A percentile compares a stretch with the other conserved stretches of the same genome.
Conservation (phyloP, 768 basidiomycete species). For the Atractiella rhizophila region DNA sequence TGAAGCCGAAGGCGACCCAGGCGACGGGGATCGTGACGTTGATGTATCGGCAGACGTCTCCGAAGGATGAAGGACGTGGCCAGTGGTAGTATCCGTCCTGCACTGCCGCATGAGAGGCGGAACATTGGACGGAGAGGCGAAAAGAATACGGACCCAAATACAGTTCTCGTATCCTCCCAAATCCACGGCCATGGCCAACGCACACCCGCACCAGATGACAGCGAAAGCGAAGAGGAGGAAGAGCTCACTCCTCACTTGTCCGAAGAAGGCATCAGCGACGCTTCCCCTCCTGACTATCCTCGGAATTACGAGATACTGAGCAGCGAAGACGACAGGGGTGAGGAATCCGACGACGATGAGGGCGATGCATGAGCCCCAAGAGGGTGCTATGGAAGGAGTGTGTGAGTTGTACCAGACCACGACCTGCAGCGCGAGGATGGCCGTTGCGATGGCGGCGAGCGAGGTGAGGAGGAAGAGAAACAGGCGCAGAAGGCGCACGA, state of each 20-base stretch:
- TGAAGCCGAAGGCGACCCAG: slow-evolving; percentile 9
- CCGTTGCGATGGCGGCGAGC: slow-evolving; percentile 4
- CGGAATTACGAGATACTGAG: slow-evolving; percentile 4
- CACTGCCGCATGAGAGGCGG: too few relatives aligned
- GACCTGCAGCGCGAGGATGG: slow-evolving; percentile 7
- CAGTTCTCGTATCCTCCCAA: slow-evolving; percentile 9
- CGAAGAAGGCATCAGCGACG: slow-evolving; percentile 7
- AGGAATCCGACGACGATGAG: slow-evolving; percentile 8
- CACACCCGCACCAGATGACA: slow-evolving; percentile 9
- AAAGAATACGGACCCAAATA: too few relatives aligned
- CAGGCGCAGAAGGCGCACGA: not conserved
- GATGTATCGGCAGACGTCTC: slow-evolving; percentile 11
- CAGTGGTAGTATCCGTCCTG: slow-evolving; percentile 13
- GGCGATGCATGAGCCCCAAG: slow-evolving; percentile 11
- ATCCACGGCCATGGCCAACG: slow-evolving; percentile 8
- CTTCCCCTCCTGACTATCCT: slow-evolving; percentile 3
- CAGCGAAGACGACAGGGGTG: slow-evolving; percentile 7
- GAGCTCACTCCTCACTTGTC: slow-evolving; percentile 8
- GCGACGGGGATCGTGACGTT: slow-evolving; percentile 8
- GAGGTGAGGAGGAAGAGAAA: slow-evolving; percentile 6
- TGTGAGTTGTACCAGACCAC: slow-evolving; percentile 10
- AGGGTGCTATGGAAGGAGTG: slow-evolving; percentile 8
- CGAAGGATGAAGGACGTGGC: slow-evolving; percentile 9
- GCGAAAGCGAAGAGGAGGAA: slow-evolving; percentile 3
- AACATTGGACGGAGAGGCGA: too few relatives aligned